These are phyloP conservation scores for Miscanthus lutarioriparius DNA, from an alignment of 176 grass and related monocot species.

Conservation along the genomic window DNA sequence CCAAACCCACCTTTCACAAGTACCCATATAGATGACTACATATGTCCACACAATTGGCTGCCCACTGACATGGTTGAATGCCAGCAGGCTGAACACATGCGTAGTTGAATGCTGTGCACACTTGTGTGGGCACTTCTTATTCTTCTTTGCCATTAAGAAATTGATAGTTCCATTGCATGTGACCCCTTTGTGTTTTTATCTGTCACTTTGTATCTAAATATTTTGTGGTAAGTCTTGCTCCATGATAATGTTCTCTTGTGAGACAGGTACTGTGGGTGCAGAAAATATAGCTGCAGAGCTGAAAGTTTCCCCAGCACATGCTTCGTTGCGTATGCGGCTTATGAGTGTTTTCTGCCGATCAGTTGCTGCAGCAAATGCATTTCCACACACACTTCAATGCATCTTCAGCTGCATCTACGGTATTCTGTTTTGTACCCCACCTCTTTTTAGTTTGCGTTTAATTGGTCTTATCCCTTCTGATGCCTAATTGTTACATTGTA, in stretches of 20 bases:
- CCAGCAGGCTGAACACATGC: neutral
- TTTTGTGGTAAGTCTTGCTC: neutral
- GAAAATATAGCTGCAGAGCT: slow-evolving; percentile 83
- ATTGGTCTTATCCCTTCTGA: neutral
- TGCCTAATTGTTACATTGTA: slow-evolving; percentile 1
- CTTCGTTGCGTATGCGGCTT: slow-evolving; percentile 75
- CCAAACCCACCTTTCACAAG: neutral
- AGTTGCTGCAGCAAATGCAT: slow-evolving; percentile 85
- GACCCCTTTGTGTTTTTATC: neutral
- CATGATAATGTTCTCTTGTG: slow-evolving; percentile 34
- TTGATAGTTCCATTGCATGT: neutral
- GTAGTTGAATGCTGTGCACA: neutral
- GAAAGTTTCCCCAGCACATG: slow-evolving; percentile 71
- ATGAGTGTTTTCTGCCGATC: slow-evolving; percentile 91
- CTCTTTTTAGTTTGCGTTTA: neutral
- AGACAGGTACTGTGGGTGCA: slow-evolving; percentile 60
- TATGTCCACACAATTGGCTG: neutral
- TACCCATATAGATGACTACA: neutral
- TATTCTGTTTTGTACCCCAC: slow-evolving; percentile 24
- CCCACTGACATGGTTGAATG: neutral
- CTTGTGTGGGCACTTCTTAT: neutral
- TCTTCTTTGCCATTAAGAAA: neutral
- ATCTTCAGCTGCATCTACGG: slow-evolving; percentile 93
- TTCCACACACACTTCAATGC: slow-evolving; percentile 89
- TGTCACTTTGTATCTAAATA: neutral